Percentiles rank a stretch among this genome's conserved stretches.
These are phyloP conservation scores for Begonia fuchsioides DNA, from an alignment of 306 rosid species.

Conservation along the genomic window DNA sequence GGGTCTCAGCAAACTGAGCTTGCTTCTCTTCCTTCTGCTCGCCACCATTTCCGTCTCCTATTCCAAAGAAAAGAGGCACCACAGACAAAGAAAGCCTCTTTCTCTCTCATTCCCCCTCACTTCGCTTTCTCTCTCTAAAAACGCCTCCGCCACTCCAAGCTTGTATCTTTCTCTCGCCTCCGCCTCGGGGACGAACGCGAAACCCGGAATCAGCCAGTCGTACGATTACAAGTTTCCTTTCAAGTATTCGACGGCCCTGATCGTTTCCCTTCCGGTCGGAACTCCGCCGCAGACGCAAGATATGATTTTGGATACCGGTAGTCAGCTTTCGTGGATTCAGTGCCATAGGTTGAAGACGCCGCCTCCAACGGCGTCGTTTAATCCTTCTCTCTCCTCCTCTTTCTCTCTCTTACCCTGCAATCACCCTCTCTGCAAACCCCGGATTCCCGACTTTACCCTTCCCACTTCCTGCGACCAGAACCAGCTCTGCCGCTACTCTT, in stretches of 20 bases:
- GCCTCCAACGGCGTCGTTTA: slow-evolving; percentile 40
- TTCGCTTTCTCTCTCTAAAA: slow-evolving; percentile 14
- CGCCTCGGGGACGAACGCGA: slow-evolving; percentile 4
- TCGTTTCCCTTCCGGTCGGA: slow-evolving; percentile 65
- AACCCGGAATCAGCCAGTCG: slow-evolving; percentile 5
- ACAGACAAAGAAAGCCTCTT: slow-evolving; percentile 6
- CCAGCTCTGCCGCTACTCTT: slow-evolving; percentile 82
- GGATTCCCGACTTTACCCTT: slow-evolving; percentile 76
- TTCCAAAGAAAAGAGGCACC: not conserved
- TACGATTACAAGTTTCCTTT: slow-evolving; percentile 32
- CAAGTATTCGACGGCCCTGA: slow-evolving; percentile 50
- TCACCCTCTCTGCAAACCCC: slow-evolving; percentile 73
- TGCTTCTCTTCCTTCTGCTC: slow-evolving; percentile 11
- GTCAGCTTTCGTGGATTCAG: slow-evolving; percentile 83
- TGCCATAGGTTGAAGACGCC: slow-evolving; percentile 29
- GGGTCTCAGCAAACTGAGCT: not conserved
- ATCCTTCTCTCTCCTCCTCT: slow-evolving; percentile 77
- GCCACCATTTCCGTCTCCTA: slow-evolving; percentile 7
- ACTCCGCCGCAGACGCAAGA: slow-evolving; percentile 73
- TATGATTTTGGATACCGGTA: slow-evolving; percentile 82
- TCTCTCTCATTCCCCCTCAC: slow-evolving; percentile 45
- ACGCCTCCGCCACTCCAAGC: slow-evolving; percentile 10
- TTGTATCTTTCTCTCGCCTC: slow-evolving; percentile 18
- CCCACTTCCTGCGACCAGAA: slow-evolving; percentile 80
- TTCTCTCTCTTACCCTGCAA: slow-evolving; percentile 61